phyloP scores from a whole-genome alignment of 306 rosid genomes.

The Arachis hypogaea region DNA sequence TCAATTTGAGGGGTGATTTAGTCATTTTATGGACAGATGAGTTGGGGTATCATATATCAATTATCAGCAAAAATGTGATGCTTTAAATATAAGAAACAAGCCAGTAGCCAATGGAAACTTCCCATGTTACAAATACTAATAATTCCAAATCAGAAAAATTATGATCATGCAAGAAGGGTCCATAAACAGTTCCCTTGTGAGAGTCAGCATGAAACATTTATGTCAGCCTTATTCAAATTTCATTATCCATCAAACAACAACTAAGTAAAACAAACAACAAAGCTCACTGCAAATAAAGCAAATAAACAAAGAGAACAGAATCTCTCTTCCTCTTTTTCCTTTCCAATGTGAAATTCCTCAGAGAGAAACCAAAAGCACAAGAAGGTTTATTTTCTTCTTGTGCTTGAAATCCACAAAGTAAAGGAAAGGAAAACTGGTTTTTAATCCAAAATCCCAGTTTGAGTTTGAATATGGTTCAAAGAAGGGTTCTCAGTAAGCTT shows the following conservation, averaged over 20 bases:
- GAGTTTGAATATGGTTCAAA: slow-evolving; percentile 61
- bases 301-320: slow-evolving; percentile 40
- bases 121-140: slow-evolving; percentile 38
- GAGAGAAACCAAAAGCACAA: slow-evolving; percentile 30
- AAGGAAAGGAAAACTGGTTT: slow-evolving; percentile 41
- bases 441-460: slow-evolving; percentile 39
- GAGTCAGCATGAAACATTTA: slow-evolving; percentile 49
- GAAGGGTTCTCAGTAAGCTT: slow-evolving; percentile 55
- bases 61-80: slow-evolving; percentile 25
- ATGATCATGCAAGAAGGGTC: slow-evolving; percentile 35
- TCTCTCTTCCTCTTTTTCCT: slow-evolving; percentile 41
- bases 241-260: slow-evolving; percentile 33
- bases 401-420: slow-evolving; percentile 39
- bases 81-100: slow-evolving; percentile 33
- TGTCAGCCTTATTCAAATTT: slow-evolving; percentile 50
- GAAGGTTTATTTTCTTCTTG: slow-evolving; percentile 40
- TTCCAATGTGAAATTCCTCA: slow-evolving; percentile 41
- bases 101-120: slow-evolving; percentile 37
- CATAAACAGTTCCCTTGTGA: slow-evolving; percentile 36
- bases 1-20: slow-evolving; percentile 40
- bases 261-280: slow-evolving; percentile 38
- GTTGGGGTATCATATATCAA: slow-evolving; percentile 38
- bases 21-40: slow-evolving; percentile 34
- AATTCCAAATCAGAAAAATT: slow-evolving; percentile 32
- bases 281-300: slow-evolving; percentile 40